These are phyloP conservation scores for Arabidopsis thaliana DNA, from an alignment of 345 rosid genomes.

Conservation along the genomic window DNA sequence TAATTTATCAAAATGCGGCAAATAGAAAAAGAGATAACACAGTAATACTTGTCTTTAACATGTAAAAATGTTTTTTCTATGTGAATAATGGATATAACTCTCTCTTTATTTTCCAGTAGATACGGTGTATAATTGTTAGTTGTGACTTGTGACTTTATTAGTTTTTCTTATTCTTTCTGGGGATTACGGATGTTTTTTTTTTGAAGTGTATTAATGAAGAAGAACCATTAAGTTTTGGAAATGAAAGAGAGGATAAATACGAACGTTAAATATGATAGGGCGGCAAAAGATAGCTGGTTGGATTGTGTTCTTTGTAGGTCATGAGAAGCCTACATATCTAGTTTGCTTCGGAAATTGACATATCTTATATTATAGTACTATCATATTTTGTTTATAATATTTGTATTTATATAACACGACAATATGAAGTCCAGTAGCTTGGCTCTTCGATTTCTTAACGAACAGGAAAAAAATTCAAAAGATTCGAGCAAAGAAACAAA, in stretches of 20 bases:
- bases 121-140: too few relatives aligned
- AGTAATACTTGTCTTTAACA: constrained; percentile 3
- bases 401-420: constrained; percentile 36
- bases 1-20: neutral
- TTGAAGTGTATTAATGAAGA: constrained; percentile 17
- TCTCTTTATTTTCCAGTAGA: neutral
- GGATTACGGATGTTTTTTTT: constrained; percentile 40
- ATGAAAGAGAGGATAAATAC: constrained; percentile 49
- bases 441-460: constrained; percentile 47
- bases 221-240: constrained; percentile 41
- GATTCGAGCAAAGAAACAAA: constrained; percentile 39
- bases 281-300: constrained; percentile 52
- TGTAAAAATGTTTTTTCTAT: neutral
- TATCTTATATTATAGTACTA: constrained; percentile 3
- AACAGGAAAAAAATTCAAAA: neutral
- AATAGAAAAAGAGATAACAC: neutral
- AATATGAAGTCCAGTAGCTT: constrained; percentile 32
- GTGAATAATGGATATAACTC: neutral
- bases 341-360: constrained; percentile 46
- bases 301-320: constrained; percentile 47
- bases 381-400: neutral
- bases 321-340: constrained; percentile 44
- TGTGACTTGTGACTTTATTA: neutral
- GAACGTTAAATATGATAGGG: constrained; percentile 42
- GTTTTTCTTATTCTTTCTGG: constrained; percentile 1